Base-by-base conservation (phyloP, 805 yeast genomes). In the Lachancea waltii region DNA sequence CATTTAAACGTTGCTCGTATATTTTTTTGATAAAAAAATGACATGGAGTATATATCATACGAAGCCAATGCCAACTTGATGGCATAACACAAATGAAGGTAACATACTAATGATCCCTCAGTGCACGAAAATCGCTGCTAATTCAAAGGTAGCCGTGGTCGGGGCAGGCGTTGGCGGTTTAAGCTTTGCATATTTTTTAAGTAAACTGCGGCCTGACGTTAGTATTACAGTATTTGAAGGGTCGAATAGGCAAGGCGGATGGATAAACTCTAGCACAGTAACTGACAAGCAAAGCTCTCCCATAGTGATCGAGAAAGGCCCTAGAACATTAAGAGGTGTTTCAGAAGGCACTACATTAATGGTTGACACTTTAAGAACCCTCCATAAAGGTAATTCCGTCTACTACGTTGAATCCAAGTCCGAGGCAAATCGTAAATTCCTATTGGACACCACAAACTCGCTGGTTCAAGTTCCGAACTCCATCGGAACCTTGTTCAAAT, bases 131-230 rank as follows among this genome's bases (percentile, higher is more conserved):
- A 32, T 58, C 23, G 56, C 62, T 3, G 25, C 37, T 7, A 54
- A 61, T 33, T 48, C 75, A 1, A 58, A 59, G 15, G 78, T 87
- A 2, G 87, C 83, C 0, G 83, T 89, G 0, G 54, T 87, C 1
- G 98, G 98, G 0, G 81, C 84, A 1, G 98, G 98, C 0, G 73
- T 90, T 2, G 82, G 95, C 0, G 97, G 97, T 0, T 65, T 92
- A 3, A 66, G 86, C 2, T 83, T 73, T 53, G 75, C 82, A 1
- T 82, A 80, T 50, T 83, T 81, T 51, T 64, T 87, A 10, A 67
- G 70, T 24, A 73, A 72, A 38, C 57, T 85, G n/a, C 68, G 95
- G 35, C 96, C 96, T 0, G 95, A 87, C 56, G 49, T 85, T 14
- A 60, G 63, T 3, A 70, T 90, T 31, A 73, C 74, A 1, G 53